Evolutionary conservation across 148 eudicot species (phyloP).

Genomic region (Tetragonia tetragonoides): DNA sequence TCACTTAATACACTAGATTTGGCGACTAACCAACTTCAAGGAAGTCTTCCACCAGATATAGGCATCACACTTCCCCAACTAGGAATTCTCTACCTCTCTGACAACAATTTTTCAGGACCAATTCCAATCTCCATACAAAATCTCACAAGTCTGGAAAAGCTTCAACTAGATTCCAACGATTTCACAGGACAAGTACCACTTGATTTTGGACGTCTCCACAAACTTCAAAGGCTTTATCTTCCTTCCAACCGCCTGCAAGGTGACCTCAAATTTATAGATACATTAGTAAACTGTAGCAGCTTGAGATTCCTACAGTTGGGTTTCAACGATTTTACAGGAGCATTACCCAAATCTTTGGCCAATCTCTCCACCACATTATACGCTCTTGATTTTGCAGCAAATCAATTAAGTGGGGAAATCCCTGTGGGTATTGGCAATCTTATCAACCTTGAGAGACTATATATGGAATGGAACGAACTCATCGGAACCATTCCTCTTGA

Average conservation of each 20-base stretch:
- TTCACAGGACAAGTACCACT: slow-evolving; percentile 24
- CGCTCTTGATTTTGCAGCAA: no score
- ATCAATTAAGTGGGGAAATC: background rate
- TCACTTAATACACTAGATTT: slow-evolving; percentile 15
- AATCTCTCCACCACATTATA: no score
- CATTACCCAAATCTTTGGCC: slow-evolving; percentile 7
- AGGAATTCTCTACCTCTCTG: background rate
- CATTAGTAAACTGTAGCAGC: slow-evolving; percentile 30
- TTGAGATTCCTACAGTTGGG: background rate
- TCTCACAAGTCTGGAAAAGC: no score
- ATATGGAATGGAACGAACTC: no score
- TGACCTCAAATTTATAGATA: slow-evolving; percentile 24
- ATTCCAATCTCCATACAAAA: no score
- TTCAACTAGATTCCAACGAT: no score
- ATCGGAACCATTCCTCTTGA: no score
- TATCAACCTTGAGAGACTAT: slow-evolving; percentile 1
- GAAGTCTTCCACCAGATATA: slow-evolving; percentile 33
- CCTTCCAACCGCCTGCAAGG: slow-evolving; percentile 18
- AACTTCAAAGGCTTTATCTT: background rate
- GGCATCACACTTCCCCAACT: slow-evolving; percentile 27
- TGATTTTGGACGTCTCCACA: slow-evolving; percentile 6
- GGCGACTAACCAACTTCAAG: slow-evolving; percentile 22
- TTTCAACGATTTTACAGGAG: slow-evolving; percentile 20
- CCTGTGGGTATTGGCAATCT: slow-evolving; percentile 28
- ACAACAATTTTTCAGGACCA: slow-evolving; percentile 29